phyloP scores from a whole-genome alignment of 768 basidiomycete genomes.

The Termitomyces sp. region DNA sequence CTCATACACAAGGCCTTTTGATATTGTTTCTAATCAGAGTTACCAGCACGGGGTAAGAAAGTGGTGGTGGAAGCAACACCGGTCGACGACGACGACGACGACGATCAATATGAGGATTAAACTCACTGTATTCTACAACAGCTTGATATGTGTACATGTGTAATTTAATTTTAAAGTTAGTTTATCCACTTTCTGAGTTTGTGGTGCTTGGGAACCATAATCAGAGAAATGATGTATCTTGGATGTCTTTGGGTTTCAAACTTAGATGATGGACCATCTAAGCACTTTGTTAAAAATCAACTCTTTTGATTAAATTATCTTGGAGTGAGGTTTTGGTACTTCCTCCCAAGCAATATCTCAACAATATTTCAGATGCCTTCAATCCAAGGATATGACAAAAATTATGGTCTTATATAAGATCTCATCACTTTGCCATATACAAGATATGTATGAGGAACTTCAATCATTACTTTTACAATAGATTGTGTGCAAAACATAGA shows the following conservation, averaged over 20 bases:
- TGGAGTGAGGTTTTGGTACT: neutral
- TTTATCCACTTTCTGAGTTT: neutral
- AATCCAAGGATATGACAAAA: too few species aligned
- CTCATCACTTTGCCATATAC: too few species aligned
- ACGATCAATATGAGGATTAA: conserved; percentile 13
- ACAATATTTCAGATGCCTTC: too few species aligned
- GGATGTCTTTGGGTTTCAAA: neutral
- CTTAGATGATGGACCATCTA: neutral
- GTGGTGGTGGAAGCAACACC: conserved; percentile 1
- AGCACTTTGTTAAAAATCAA: neutral
- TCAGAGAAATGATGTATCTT: neutral
- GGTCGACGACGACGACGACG: conserved; percentile 12
- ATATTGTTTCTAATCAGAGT: neutral
- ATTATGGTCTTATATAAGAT: too few species aligned
- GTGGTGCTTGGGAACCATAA: neutral
- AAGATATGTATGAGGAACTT: too few species aligned
- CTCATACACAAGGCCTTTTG: neutral
- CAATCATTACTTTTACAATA: too few species aligned
- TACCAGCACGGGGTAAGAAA: conserved; percentile 13
- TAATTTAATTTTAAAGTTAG: neutral
- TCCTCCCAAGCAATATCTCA: too few species aligned
- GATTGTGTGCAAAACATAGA: neutral
- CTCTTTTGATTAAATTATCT: neutral
- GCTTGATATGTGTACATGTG: neutral
- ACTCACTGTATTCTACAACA: neutral